Percentiles rank a stretch among this genome's conserved stretches.
phyloP scores from a whole-genome alignment of 2,329 filamentous ascomycete genomes.

The Zymoseptoria ardabiliae region DNA sequence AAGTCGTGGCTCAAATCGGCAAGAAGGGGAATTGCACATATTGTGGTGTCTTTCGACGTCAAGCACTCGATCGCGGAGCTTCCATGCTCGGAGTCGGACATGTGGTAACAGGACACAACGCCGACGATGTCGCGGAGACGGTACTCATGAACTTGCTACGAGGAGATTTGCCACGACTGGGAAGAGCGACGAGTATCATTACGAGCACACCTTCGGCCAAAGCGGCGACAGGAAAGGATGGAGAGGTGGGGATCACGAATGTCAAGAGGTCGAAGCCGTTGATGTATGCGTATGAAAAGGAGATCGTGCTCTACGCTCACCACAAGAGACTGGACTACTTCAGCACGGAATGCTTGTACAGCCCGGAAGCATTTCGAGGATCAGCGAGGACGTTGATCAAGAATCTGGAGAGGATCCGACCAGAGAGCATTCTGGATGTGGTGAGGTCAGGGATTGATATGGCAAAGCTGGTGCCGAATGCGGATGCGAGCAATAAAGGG shows the following conservation, averaged over 20 bases:
- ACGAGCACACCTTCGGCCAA: constrained; percentile 48
- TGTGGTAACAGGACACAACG: constrained; percentile 95
- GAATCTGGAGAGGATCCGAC: constrained; percentile 84
- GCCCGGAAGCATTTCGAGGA: constrained; percentile 89
- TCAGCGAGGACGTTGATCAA: constrained; percentile 90
- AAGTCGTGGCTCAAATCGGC: constrained; percentile 90
- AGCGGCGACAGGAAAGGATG: constrained; percentile 9
- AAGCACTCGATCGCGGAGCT: constrained; percentile 87
- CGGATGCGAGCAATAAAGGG: constrained; percentile 44
- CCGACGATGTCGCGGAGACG: constrained; percentile 94
- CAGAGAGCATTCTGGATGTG: constrained; percentile 90
- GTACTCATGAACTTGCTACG: constrained; percentile 94
- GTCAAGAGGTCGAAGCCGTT: constrained; percentile 94
- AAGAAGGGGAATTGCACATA: constrained; percentile 99
- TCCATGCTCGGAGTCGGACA: constrained; percentile 81
- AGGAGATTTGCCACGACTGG: constrained; percentile 79
- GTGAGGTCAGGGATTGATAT: constrained; percentile 94
- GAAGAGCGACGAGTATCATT: constrained; percentile 83
- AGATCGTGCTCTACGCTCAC: constrained; percentile 95
- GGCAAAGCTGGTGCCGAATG: constrained; percentile 69
- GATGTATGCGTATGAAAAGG: constrained; percentile 98
- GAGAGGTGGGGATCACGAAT: constrained; percentile 57
- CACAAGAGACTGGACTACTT: constrained; percentile 98
- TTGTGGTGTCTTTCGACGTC: constrained; percentile 89
- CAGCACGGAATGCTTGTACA: constrained; percentile 97